A percentile compares a stretch with the other conserved stretches of the same genome.
Conservation (phyloP, 805 yeast species). For the Kodamaea neixiangensis region DNA sequence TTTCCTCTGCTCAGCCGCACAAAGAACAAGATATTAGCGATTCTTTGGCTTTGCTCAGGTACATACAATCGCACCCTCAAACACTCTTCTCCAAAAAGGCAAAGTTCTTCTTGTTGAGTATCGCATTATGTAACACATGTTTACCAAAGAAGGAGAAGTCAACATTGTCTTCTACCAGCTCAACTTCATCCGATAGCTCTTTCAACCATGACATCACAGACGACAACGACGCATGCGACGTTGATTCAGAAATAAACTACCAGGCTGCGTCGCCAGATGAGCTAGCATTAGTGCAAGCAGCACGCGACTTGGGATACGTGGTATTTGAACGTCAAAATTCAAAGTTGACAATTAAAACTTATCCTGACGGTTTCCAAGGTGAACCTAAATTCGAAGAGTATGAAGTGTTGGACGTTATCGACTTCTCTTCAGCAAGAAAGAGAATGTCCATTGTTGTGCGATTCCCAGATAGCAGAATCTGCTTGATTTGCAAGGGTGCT, state of each 20-base stretch:
- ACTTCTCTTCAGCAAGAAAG: constrained; percentile 84
- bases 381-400: constrained; percentile 68
- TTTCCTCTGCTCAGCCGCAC: constrained; percentile 49
- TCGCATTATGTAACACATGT: constrained; percentile 90
- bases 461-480: constrained; percentile 74
- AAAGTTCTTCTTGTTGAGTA: constrained; percentile 72
- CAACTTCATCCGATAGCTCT: neutral
- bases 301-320: constrained; percentile 92
- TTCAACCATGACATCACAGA: neutral
- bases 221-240: constrained; percentile 9
- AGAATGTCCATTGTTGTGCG: constrained; percentile 88
- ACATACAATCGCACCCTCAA: constrained; percentile 72
- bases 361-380: constrained; percentile 76
- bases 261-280: constrained; percentile 98
- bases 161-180: neutral
- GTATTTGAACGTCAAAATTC: constrained; percentile 68
- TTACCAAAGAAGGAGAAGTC: constrained; percentile 59
- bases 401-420: constrained; percentile 77
- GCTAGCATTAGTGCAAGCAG: constrained; percentile 89
- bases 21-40: constrained; percentile 45
- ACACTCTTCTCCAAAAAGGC: constrained; percentile 70
- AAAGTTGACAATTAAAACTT: constrained; percentile 66
- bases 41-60: constrained; percentile 64
- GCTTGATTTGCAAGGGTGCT: constrained; percentile 92
- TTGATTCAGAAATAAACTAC: constrained; percentile 57